These are phyloP conservation scores for Linaria vulgaris DNA, from an alignment of 257 asterid species.

Conservation along the genomic window DNA sequence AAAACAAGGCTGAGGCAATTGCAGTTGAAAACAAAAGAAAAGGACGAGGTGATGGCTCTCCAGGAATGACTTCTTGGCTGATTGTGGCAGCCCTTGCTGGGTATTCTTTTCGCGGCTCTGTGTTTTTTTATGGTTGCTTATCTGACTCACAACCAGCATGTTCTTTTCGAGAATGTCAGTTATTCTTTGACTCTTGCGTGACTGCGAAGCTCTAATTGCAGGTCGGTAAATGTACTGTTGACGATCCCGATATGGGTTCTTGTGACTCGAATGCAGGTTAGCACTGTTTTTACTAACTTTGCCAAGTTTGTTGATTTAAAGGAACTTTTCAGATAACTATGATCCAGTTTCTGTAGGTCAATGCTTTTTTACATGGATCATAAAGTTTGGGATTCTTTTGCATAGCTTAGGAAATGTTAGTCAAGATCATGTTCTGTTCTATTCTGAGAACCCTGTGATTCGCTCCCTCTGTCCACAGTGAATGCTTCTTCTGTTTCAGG, in stretches of 20 bases:
- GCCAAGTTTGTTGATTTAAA: neutral
- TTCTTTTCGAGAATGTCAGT: neutral
- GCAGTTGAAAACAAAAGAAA: slow-evolving; percentile 53
- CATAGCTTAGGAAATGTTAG: neutral
- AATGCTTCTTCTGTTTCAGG: neutral
- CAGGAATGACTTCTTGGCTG: slow-evolving; percentile 91
- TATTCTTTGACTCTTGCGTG: neutral
- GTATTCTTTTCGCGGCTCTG: slow-evolving; percentile 29
- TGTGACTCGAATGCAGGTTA: slow-evolving; percentile 96
- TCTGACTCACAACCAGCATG: slow-evolving; percentile 7
- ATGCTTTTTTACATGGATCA: neutral
- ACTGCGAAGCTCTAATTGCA: slow-evolving; percentile 25
- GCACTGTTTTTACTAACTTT: no score
- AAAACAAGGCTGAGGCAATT: slow-evolving; percentile 81
- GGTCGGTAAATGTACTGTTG: slow-evolving; percentile 73
- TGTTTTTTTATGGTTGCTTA: slow-evolving; percentile 1
- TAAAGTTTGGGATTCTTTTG: neutral
- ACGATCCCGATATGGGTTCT: slow-evolving; percentile 95
- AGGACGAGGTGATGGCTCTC: slow-evolving; percentile 84
- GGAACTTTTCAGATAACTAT: neutral
- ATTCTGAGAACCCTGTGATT: slow-evolving; percentile 2
- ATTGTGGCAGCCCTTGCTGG: slow-evolving; percentile 95
- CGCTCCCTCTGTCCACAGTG: neutral
- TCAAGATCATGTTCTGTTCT: slow-evolving; percentile 10
- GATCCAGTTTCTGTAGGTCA: slow-evolving; percentile 6